Percentiles rank a stretch among this genome's conserved stretches.
Conservation (phyloP, 352 stramenopile species). For the Discostella stelligera region DNA sequence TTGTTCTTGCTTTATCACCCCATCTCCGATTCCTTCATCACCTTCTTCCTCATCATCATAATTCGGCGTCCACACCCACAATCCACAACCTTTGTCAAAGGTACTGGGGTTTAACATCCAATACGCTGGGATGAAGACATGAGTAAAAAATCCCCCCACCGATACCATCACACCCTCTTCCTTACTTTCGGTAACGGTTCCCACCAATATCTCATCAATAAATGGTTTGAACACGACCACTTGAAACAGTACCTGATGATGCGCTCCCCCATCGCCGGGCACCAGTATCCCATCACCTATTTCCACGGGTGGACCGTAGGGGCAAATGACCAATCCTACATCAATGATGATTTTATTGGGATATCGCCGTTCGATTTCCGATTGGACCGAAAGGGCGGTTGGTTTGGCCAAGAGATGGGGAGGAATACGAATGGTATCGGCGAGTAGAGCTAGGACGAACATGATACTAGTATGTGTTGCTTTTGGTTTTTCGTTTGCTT, state of each 20-base stretch:
- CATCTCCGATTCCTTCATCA: slow-evolving; percentile 28
- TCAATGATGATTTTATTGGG: slow-evolving; percentile 78
- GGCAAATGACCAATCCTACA: slow-evolving; percentile 72
- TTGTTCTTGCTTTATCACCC: neutral
- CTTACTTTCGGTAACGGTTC: slow-evolving; percentile 62
- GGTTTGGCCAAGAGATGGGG: slow-evolving; percentile 56
- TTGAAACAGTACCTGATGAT: slow-evolving; percentile 74
- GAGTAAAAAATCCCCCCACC: slow-evolving; percentile 77
- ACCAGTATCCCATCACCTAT: slow-evolving; percentile 67
- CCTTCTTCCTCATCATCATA: slow-evolving; percentile 67
- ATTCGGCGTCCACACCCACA: slow-evolving; percentile 78
- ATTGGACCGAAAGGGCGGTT: slow-evolving; percentile 58
- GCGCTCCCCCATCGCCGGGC: slow-evolving; percentile 69
- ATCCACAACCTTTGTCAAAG: slow-evolving; percentile 61
- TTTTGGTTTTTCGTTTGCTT: neutral
- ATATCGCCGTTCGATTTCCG: slow-evolving; percentile 77
- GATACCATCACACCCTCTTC: slow-evolving; percentile 70
- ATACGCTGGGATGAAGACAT: slow-evolving; percentile 79
- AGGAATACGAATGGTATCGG: slow-evolving; percentile 71
- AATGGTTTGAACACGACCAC: slow-evolving; percentile 79
- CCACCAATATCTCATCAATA: slow-evolving; percentile 76
- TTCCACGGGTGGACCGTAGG: slow-evolving; percentile 64
- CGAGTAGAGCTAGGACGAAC: slow-evolving; percentile 72
- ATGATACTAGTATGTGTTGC: slow-evolving; percentile 42
- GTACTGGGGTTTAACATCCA: slow-evolving; percentile 78